Evolutionary conservation across 2,329 filamentous ascomycete genomes (phyloP), one percentile per base, ranked within the genome.

Genomic region (Gnomoniopsis sp.): DNA sequence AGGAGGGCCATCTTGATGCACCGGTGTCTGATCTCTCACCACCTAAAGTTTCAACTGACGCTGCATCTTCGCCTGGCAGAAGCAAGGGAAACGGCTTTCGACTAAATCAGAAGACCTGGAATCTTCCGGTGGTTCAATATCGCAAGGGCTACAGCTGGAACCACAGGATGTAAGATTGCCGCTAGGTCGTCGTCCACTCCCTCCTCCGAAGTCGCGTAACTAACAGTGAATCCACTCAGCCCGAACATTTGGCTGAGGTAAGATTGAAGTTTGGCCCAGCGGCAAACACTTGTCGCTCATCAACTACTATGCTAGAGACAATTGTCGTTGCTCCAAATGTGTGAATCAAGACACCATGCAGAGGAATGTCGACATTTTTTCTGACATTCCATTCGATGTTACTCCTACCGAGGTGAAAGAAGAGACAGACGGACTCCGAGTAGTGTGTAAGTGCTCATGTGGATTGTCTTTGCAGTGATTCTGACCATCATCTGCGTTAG

Each of bases 301-400:
- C n/a, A 3, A 12, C 21, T 15, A 22, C 12, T 15, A 87, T 15
- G 22, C 12, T 15, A 87, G 88, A 62, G 89, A 92, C 66, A 88
- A 90, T 67, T 93, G 89, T 67, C 87, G 85, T 59, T 93, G 89
- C 68, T 66, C 71, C 1, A 70, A 75, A 60, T 92, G 89, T 68
- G 79, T 89, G 23, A 87, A 91, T 70, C 82, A 83, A 58, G 82
- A 86, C 61, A 93, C 89, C 4, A 84, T 80, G 70, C 89, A 93
- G 71, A 77, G 88, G 26, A 81, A 83, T 53, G 78, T 89, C 57
- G 81, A 91, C 66, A 90, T 86, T 0, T 90, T 90, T 0, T 90
- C 90, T 65, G 77, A 80, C 58, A 85, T 89, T 54, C 74, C 79
- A 0, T 48, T 66, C 17, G 69, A 80, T 57, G 73, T 84, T 52